phyloP scores from a whole-genome alignment of 345 rosid species.

The Mercurialis annua region DNA sequence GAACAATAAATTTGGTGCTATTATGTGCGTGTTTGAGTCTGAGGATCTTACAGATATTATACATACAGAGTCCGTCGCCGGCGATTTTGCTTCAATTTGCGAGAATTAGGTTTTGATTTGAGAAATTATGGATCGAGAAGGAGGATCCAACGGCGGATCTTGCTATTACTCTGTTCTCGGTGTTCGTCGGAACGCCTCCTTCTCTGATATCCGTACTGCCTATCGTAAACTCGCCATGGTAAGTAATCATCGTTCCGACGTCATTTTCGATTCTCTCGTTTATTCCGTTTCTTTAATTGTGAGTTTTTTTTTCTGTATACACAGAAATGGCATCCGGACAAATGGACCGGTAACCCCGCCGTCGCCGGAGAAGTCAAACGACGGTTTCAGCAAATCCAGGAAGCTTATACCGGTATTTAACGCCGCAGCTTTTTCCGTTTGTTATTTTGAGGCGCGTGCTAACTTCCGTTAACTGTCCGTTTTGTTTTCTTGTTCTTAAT shows the following conservation, averaged over 20 bases:
- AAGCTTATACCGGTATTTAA: slow-evolving; percentile 76
- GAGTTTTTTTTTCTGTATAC: not conserved
- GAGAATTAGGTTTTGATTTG: not conserved
- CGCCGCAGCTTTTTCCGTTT: not conserved
- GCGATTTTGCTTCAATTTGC: not conserved
- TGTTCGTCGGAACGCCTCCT: slow-evolving; percentile 73
- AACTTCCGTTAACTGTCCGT: slow-evolving; percentile 18
- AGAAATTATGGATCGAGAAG: slow-evolving; percentile 58
- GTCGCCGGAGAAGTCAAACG: slow-evolving; percentile 74
- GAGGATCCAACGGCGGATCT: slow-evolving; percentile 64
- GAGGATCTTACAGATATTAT: too few species aligned
- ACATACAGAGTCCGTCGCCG: too few species aligned
- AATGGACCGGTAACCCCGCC: slow-evolving; percentile 49
- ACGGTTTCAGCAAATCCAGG: slow-evolving; percentile 86
- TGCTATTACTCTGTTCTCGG: slow-evolving; percentile 76
- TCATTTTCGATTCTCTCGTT: not conserved
- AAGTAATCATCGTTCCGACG: slow-evolving; percentile 27
- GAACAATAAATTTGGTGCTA: not conserved
- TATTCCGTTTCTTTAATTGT: not conserved
- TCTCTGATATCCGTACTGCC: slow-evolving; percentile 72
- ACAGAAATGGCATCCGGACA: slow-evolving; percentile 95
- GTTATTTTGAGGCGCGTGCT: not conserved
- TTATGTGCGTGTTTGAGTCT: not conserved
- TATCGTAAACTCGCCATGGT: slow-evolving; percentile 94
- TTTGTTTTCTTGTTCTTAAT: not conserved